Evolutionary conservation across 352 stramenopile species (phyloP).

Genomic region (Phytophthora agathidicida): DNA sequence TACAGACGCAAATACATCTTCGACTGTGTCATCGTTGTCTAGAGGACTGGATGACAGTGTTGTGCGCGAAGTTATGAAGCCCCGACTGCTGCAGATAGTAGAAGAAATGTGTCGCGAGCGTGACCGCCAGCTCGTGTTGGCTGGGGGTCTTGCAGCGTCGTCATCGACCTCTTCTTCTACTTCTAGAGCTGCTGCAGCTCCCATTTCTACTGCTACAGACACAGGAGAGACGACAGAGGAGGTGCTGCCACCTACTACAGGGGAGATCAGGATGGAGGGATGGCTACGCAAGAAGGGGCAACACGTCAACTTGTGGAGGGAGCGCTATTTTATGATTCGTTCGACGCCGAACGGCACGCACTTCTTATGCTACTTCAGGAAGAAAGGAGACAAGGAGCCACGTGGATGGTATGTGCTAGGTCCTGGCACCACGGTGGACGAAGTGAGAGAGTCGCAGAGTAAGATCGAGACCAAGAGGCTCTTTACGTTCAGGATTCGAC

Average conservation of each 20-base stretch:
- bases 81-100: constrained; percentile 74
- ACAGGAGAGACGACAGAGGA: constrained; percentile 7
- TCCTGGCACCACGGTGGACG: constrained; percentile 80
- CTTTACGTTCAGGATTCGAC: constrained; percentile 83
- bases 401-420: constrained; percentile 83
- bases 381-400: constrained; percentile 85
- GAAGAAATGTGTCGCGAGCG: constrained; percentile 78
- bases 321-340: constrained; percentile 91
- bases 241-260: constrained; percentile 29
- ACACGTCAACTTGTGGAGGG: constrained; percentile 86
- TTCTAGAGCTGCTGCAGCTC: constrained; percentile 14
- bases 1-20: constrained; percentile 11
- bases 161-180: constrained; percentile 1
- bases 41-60: constrained; percentile 57
- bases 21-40: constrained; percentile 19
- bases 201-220: constrained; percentile 6
- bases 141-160: neutral
- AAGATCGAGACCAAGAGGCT: constrained; percentile 90
- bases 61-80: constrained; percentile 77
- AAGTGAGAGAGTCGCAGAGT: constrained; percentile 84
- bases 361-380: constrained; percentile 85
- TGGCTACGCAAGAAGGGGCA: constrained; percentile 88
- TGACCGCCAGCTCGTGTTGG: constrained; percentile 42
- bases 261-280: constrained; percentile 87
- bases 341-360: constrained; percentile 79